Percentiles rank a stretch among this genome's conserved stretches.
These are phyloP conservation scores for Ormosia emarginata DNA, from an alignment of 306 rosid species.

Conservation along the genomic window DNA sequence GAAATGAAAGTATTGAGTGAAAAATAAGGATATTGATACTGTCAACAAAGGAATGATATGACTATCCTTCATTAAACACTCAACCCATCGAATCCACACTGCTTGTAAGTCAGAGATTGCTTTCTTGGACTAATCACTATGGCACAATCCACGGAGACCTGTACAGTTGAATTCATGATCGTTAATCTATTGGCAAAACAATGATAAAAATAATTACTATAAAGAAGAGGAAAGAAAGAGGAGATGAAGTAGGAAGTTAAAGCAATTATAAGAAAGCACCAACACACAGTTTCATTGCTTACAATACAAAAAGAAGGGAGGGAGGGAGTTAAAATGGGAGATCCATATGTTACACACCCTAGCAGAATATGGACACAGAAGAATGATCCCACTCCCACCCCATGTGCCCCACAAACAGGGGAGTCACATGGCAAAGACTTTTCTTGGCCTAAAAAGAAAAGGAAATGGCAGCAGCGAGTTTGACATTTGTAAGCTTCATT, in stretches of 20 bases:
- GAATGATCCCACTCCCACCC: not conserved
- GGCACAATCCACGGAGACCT: conserved; percentile 97
- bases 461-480: conserved; percentile 13
- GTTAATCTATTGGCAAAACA: conserved; percentile 1
- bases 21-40: conserved; percentile 16
- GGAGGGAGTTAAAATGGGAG: not conserved
- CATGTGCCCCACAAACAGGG: conserved; percentile 39
- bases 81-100: conserved; percentile 92
- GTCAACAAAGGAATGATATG: not conserved
- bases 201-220: not conserved
- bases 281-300: conserved; percentile 8
- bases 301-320: not conserved
- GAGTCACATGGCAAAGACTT: conserved; percentile 41
- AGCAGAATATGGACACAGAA: conserved; percentile 4
- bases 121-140: conserved; percentile 94
- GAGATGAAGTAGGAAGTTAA: not conserved
- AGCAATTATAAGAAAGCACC: not conserved
- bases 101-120: conserved; percentile 82
- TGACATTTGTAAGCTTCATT: conserved; percentile 15
- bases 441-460: conserved; percentile 22
- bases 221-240: not conserved
- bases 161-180: conserved; percentile 28
- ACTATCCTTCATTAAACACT: conserved; percentile 45
- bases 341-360: conserved; percentile 2
- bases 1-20: conserved; percentile 23